These are phyloP conservation scores for Anthoceros angustus DNA, from an alignment of 225 moss, liverwort and hornwort species.

Conservation along the genomic window DNA sequence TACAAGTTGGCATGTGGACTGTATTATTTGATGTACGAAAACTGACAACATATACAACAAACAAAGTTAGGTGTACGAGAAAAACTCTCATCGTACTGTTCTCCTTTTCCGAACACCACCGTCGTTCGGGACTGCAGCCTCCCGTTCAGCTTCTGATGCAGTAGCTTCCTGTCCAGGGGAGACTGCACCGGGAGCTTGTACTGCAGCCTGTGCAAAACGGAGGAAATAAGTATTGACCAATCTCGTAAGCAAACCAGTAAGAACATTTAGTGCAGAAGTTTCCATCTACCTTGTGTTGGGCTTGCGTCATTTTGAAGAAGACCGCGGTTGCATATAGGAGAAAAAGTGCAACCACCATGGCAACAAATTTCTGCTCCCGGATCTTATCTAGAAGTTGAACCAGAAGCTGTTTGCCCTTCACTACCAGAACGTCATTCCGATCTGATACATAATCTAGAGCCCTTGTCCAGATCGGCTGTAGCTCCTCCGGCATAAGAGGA, in stretches of 20 bases:
- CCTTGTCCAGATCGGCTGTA: constrained; percentile 9
- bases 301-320: constrained; percentile 11
- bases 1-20: too few relatives aligned
- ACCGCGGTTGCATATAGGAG: constrained; percentile 16
- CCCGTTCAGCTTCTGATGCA: not conserved
- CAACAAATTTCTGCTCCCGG: constrained; percentile 18
- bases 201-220: not conserved
- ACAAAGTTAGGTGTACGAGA: too few relatives aligned
- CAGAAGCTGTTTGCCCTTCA: constrained; percentile 10
- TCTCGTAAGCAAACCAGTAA: not conserved
- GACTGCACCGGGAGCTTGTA: not conserved
- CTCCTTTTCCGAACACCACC: too few relatives aligned
- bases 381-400: constrained; percentile 11
- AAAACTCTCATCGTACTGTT: too few relatives aligned
- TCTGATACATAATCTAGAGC: constrained; percentile 16
- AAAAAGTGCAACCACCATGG: constrained; percentile 14
- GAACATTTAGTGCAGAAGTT: not conserved
- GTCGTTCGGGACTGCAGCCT: too few relatives aligned
- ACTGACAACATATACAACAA: too few relatives aligned
- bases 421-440: constrained; percentile 7
- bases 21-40: too few relatives aligned
- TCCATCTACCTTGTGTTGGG: not conserved
- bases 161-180: not conserved
- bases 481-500: constrained; percentile 24
- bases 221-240: not conserved